These are phyloP conservation scores for Diaporthe ampelina DNA, from an alignment of 2,329 filamentous ascomycete species.

Conservation along the genomic window DNA sequence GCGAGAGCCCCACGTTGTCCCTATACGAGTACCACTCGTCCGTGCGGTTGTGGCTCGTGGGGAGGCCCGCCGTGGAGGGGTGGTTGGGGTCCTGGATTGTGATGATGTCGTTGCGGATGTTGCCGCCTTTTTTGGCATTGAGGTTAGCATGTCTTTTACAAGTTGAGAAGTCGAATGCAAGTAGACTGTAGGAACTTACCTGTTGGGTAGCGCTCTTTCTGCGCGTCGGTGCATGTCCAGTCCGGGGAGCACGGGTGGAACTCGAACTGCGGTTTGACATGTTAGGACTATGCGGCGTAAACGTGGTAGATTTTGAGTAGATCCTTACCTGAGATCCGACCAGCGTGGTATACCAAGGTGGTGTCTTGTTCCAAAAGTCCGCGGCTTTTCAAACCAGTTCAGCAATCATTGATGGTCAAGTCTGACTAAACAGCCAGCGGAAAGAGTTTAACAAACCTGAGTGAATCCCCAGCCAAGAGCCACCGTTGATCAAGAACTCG, in stretches of 20 bases:
- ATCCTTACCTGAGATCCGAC: slow-evolving; percentile 15
- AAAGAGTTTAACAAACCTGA: too few species aligned
- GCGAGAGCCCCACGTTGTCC: background rate
- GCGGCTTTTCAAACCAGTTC: slow-evolving; percentile 2
- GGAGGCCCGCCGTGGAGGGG: background rate
- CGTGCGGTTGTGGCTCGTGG: background rate
- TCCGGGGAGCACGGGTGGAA: slow-evolving; percentile 17
- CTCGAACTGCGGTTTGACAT: background rate
- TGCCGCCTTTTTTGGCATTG: background rate
- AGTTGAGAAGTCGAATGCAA: too few species aligned
- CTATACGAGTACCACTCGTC: slow-evolving; percentile 28
- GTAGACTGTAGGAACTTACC: background rate
- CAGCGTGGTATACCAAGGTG: slow-evolving; percentile 10
- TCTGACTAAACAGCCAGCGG: too few species aligned
- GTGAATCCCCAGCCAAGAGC: slow-evolving; percentile 13
- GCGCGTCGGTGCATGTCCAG: slow-evolving; percentile 4
- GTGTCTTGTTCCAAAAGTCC: slow-evolving; percentile 5
- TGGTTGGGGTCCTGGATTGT: background rate
- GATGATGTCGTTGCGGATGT: slow-evolving; percentile 6
- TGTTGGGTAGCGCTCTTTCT: slow-evolving; percentile 9
- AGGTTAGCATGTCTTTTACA: background rate
- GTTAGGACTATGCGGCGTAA: too few species aligned
- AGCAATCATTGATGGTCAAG: too few species aligned
- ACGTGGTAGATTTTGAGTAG: too few species aligned
- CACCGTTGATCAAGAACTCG: background rate